Evolutionary conservation across 1,139 yeast genomes (phyloP).

Genomic region (Blastobotrys serpentis): DNA sequence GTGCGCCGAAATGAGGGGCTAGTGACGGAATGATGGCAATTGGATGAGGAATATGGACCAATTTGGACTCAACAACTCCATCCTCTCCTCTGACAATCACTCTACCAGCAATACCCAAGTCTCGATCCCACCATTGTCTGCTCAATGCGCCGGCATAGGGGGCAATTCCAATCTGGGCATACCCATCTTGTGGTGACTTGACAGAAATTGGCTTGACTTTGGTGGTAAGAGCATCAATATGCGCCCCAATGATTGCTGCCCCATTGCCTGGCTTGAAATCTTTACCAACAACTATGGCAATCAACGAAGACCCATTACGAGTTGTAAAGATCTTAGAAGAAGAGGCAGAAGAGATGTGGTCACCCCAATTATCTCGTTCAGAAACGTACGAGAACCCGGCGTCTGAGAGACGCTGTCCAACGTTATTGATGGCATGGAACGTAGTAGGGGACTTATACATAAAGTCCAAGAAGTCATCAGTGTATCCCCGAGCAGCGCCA

Average conservation of each 20-base stretch:
- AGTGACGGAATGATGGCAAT: conserved; percentile 87
- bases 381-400: conserved; percentile 52
- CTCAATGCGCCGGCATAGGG: conserved; percentile 89
- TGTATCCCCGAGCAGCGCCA: conserved; percentile 4
- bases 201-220: conserved; percentile 80
- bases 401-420: conserved; percentile 38
- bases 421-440: conserved; percentile 76
- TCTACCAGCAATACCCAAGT: conserved; percentile 87
- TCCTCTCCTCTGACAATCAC: conserved; percentile 59
- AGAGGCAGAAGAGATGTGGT: conserved; percentile 43
- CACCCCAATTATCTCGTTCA: conserved; percentile 71
- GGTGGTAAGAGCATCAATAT: conserved; percentile 82
- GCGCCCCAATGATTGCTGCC: conserved; percentile 83
- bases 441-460: conserved; percentile 89
- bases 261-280: conserved; percentile 73
- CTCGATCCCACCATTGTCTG: conserved; percentile 87
- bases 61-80: conserved; percentile 54
- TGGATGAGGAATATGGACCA: conserved; percentile 80
- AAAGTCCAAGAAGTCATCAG: conserved; percentile 63
- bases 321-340: conserved; percentile 61
- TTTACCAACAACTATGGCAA: conserved; percentile 76
- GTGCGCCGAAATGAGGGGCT: conserved; percentile 91
- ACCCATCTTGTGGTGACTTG: conserved; percentile 66
- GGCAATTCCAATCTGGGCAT: conserved; percentile 85
- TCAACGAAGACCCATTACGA: conserved; percentile 77